A percentile compares a stretch with the other conserved stretches of the same genome.
Evolutionary conservation across 441 rosid species (phyloP).

Genomic region (Syzygium syzygioides): DNA sequence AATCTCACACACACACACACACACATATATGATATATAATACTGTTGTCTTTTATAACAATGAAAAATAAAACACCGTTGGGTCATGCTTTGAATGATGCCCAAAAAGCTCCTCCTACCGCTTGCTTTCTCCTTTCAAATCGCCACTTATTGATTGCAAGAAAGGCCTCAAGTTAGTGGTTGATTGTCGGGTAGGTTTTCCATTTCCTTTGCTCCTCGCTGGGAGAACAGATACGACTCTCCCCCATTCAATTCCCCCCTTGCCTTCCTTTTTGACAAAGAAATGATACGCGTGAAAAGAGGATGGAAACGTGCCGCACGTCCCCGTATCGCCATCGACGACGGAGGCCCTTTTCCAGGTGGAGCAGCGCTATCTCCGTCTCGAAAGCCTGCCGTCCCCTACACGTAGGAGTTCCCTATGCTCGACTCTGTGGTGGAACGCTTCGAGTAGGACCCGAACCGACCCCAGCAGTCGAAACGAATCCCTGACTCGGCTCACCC

Average conservation of each 20-base stretch:
- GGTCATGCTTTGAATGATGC: not conserved
- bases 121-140: not conserved
- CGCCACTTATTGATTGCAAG: not conserved
- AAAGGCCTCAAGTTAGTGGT: not conserved
- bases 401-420: fast-evolving
- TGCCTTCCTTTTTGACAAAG: not conserved
- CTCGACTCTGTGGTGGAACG: not conserved
- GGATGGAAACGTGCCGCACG: not conserved
- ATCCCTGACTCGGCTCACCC: not conserved
- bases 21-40: not conserved
- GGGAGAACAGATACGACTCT: not conserved
- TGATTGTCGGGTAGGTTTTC: not conserved
- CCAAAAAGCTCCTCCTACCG: not conserved
- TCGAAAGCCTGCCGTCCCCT: not conserved
- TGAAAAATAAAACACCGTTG: not conserved
- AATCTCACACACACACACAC: too few relatives aligned
- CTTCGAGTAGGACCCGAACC: not conserved
- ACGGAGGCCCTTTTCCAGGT: not conserved
- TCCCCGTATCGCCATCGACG: not conserved
- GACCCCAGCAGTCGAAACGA: not conserved
- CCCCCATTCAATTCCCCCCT: not conserved
- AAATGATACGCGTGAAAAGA: not conserved
- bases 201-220: not conserved
- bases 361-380: not conserved
- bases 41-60: not conserved